phyloP scores from a whole-genome alignment of 2,329 filamentous ascomycete genomes.

The Neofusicoccum parvum region DNA sequence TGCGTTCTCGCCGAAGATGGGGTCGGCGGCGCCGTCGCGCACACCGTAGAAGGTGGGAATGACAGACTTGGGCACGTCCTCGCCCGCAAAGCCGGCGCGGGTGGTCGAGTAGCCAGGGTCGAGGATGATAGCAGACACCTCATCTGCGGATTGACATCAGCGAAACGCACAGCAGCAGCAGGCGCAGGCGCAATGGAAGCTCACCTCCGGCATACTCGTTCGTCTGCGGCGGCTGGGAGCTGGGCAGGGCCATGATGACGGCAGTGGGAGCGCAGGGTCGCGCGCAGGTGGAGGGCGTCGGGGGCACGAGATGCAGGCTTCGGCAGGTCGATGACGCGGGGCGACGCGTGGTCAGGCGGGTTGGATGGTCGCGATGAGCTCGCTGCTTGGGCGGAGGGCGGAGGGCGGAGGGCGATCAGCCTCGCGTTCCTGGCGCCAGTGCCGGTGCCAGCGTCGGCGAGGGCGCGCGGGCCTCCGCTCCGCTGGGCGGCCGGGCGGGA shows the following conservation, averaged over 20 bases:
- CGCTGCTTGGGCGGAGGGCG: not conserved
- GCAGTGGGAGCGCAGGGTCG: conserved; percentile 19
- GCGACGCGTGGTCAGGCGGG: not conserved
- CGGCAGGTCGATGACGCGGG: not conserved
- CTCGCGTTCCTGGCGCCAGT: conserved; percentile 1
- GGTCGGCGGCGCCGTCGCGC: conserved; percentile 51
- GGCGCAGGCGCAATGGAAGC: conserved; percentile 3
- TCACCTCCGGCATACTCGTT: conserved; percentile 50
- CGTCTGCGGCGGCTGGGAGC: conserved; percentile 40
- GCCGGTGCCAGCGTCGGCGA: too few relatives aligned
- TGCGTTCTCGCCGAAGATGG: conserved; percentile 86
- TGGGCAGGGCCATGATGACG: conserved; percentile 41
- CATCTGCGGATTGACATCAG: conserved; percentile 61
- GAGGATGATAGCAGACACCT: conserved; percentile 94
- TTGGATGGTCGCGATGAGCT: conserved; percentile 12
- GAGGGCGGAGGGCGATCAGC: not conserved
- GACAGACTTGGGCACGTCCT: conserved; percentile 94
- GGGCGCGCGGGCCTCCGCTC: conserved; percentile 8
- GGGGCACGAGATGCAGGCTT: not conserved
- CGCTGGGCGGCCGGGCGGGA: not conserved
- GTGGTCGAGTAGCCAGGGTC: conserved; percentile 91
- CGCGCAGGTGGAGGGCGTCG: not conserved
- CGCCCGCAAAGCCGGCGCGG: conserved; percentile 94
- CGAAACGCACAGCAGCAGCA: not conserved
- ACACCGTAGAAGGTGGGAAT: conserved; percentile 85